Evolutionary conservation across 331 rosid species (phyloP).

Genomic region (Prunus yedoensis): DNA sequence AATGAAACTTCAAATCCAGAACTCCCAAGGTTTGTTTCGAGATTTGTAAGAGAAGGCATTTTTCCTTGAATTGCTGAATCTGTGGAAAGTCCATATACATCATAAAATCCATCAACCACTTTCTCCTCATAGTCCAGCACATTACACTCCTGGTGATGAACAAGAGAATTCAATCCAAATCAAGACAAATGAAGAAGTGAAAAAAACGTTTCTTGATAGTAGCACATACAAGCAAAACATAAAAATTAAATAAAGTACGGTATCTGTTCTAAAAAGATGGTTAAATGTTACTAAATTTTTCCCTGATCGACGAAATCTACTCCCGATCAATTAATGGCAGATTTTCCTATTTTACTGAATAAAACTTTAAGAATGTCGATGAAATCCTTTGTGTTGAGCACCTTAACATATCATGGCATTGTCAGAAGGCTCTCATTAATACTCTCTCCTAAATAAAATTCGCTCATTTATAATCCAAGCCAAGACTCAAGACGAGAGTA

Average conservation of each 20-base stretch:
- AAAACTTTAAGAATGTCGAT: too few relatives aligned
- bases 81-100: constrained; percentile 58
- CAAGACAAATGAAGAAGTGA: constrained; percentile 22
- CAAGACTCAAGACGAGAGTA: neutral
- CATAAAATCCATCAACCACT: constrained; percentile 94
- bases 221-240: constrained; percentile 8
- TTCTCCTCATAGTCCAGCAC: constrained; percentile 89
- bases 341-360: neutral
- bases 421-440: neutral
- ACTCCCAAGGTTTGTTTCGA: constrained; percentile 64
- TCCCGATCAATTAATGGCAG: neutral
- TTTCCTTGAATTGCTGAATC: constrained; percentile 85
- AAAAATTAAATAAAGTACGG: neutral
- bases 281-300: neutral
- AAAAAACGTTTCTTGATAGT: constrained; percentile 12
- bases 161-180: constrained; percentile 26
- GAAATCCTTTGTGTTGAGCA: neutral
- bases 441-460: neutral
- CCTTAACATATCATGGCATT: neutral
- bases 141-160: constrained; percentile 65
- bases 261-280: neutral
- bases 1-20: constrained; percentile 82
- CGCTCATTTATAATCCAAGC: neutral
- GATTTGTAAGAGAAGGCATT: constrained; percentile 77
- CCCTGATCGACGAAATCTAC: neutral